Base-by-base conservation (phyloP, 164 flowering plant species). In the Kalanchoe fedtschenkoi region DNA sequence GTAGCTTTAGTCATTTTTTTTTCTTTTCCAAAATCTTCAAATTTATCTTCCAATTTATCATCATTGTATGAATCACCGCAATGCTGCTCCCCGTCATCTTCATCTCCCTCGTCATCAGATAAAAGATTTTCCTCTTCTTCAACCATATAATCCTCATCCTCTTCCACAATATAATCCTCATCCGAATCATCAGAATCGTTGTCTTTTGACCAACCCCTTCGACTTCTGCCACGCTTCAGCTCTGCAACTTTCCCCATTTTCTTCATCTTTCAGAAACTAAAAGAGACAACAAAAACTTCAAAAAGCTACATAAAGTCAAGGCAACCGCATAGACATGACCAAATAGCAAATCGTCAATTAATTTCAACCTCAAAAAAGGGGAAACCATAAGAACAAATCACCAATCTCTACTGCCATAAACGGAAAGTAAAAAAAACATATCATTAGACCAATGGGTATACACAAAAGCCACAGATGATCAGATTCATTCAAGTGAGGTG, bases 121-220 rank as follows among this genome's bases (percentile, higher is more conserved):
- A 51, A 51, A 11, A 51, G 17, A 11, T 51, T 26, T 7, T 51
- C 32, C 3, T 26, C 32, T 24, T 51, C 56, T 15, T 51, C 56
- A 51, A 24, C n/a, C 14, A 51, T 5, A 26, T 26, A 63, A 34
- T 74, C 74, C 32, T 77, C 91, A 46, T 80, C 89, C 22, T 76
- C 82, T 53, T 69, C 81, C 24, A 80, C 71, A 60, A 80, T 80
- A 65, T 80, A 88, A 76, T 93, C 99, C 75, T 88, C 95, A 69
- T 93, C 99, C 0, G 97, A 90, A 71, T 79, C 91, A 76, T 89
- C 97, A 5, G 89, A 81, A 57, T 66, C 77, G 63, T 68, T 64
- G 39, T 72, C 71, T 37, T 67, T 78, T 38, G 37, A 21, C 34
- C 72, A 58, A 58, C 58, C 67, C 74, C 69, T 82, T 65, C 75